A percentile compares a stretch with the other conserved stretches of the same genome.
Conservation (phyloP, 495 filamentous ascomycete species). For the Terfezia boudieri region DNA sequence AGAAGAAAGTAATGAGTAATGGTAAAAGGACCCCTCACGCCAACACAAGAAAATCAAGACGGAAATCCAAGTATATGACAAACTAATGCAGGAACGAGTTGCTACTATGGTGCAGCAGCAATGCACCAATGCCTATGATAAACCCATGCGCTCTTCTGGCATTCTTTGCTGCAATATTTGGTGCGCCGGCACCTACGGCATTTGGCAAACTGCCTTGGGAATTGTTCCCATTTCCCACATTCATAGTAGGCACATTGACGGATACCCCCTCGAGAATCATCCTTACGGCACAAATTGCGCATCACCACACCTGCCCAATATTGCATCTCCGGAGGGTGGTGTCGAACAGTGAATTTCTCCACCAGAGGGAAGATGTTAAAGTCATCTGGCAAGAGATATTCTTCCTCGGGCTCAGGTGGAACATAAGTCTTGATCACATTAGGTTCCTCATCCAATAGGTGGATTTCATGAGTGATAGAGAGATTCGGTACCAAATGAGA, state of each 20-base stretch:
- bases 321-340: slow-evolving; percentile 90
- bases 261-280: slow-evolving; percentile 81
- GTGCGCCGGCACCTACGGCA: slow-evolving; percentile 89
- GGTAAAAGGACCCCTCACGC: not conserved
- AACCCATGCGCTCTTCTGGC: slow-evolving; percentile 96
- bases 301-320: slow-evolving; percentile 99
- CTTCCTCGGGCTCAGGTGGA: slow-evolving; percentile 45
- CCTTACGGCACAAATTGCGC: slow-evolving; percentile 95
- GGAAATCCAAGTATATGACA: not conserved
- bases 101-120: slow-evolving; percentile 27
- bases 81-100: not conserved
- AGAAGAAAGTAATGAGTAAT: not conserved
- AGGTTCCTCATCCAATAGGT: slow-evolving; percentile 48
- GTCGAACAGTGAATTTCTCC: slow-evolving; percentile 90
- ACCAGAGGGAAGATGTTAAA: slow-evolving; percentile 96
- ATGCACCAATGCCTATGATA: slow-evolving; percentile 96
- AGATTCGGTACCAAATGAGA: slow-evolving; percentile 85
- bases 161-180: slow-evolving; percentile 99
- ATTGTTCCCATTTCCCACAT: slow-evolving; percentile 96
- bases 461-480: slow-evolving; percentile 66
- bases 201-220: slow-evolving; percentile 87
- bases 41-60: not conserved
- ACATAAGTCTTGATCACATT: slow-evolving; percentile 17
- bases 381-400: slow-evolving; percentile 79
- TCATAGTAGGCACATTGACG: slow-evolving; percentile 93